A percentile compares a stretch with the other conserved stretches of the same genome.
Evolutionary conservation across 441 rosid species (phyloP).

Genomic region (Gossypium laxum): DNA sequence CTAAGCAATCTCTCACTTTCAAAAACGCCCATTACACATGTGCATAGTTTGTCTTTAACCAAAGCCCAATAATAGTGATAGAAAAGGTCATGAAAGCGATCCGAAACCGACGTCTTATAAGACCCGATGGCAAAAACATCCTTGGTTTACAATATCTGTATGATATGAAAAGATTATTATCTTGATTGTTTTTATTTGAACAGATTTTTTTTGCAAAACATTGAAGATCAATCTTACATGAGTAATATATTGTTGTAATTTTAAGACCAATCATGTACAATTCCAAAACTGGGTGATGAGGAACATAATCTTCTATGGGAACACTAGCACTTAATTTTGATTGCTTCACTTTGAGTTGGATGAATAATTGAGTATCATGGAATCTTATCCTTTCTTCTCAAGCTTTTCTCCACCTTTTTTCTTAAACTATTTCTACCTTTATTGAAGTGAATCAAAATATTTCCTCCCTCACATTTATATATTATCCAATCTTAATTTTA

Average conservation of each 20-base stretch:
- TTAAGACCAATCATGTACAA: neutral
- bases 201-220: neutral
- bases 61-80: neutral
- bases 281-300: no score
- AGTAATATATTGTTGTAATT: neutral
- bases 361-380: neutral
- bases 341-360: neutral
- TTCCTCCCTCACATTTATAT: neutral
- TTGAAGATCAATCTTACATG: neutral
- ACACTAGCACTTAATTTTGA: neutral
- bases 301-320: no score
- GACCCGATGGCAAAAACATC: neutral
- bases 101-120: neutral
- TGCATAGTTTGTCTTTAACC: no score
- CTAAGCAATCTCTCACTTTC: neutral
- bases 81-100: neutral
- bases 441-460: neutral
- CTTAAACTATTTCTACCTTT: neutral
- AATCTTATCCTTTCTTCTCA: neutral
- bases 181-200: neutral
- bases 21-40: neutral
- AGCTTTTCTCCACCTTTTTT: neutral
- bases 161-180: neutral
- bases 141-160: no score
- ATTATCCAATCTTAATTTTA: neutral